Percentiles rank a stretch among this genome's conserved stretches.
These are phyloP conservation scores for Ceratocystis eucalypticola DNA, from an alignment of 2,329 filamentous ascomycete genomes.

Conservation along the genomic window DNA sequence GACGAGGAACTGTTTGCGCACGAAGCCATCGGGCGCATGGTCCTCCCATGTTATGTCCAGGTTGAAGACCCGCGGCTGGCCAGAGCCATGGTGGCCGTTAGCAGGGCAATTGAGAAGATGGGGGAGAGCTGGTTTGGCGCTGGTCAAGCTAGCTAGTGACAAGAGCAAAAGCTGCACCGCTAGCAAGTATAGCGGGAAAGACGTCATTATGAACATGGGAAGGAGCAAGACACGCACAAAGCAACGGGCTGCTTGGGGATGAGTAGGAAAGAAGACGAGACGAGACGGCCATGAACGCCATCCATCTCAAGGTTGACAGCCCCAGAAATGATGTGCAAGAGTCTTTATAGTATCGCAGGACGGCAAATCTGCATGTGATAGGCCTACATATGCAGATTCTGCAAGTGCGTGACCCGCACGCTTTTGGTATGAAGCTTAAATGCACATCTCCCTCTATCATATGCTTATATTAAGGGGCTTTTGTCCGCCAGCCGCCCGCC, in stretches of 20 bases:
- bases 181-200: neutral
- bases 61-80: constrained; percentile 21
- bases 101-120: neutral
- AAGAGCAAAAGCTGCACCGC: neutral
- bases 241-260: neutral
- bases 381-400: neutral
- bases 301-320: too few species aligned
- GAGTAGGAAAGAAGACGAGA: neutral
- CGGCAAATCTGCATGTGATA: too few species aligned
- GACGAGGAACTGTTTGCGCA: constrained; percentile 35
- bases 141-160: neutral
- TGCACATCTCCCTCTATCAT: neutral
- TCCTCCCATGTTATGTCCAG: constrained; percentile 29
- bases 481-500: neutral
- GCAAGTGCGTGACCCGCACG: neutral
- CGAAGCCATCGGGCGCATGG: constrained; percentile 33
- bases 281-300: neutral
- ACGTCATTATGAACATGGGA: neutral
- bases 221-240: neutral
- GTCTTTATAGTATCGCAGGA: neutral
- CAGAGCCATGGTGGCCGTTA: neutral
- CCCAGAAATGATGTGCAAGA: neutral
- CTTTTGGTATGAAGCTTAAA: neutral
- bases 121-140: neutral
- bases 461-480: neutral